A percentile compares a stretch with the other conserved stretches of the same genome.
These are phyloP conservation scores for Tetrahymena borealis DNA, from an alignment of 73 alveolate species.

Conservation along the genomic window DNA sequence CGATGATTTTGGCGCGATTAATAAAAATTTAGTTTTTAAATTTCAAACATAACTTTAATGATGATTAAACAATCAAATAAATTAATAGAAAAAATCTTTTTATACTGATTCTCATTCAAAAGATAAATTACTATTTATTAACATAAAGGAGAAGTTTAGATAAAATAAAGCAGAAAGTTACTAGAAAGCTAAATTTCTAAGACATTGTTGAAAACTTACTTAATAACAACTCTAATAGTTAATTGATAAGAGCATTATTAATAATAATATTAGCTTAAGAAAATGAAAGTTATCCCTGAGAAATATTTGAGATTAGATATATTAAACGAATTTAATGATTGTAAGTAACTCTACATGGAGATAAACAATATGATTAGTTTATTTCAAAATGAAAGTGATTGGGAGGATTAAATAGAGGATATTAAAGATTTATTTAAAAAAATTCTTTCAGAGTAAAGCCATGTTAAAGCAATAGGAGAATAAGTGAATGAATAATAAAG, in stretches of 20 bases:
- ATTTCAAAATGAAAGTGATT: not conserved
- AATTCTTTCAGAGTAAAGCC: not conserved
- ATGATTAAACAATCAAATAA: not conserved
- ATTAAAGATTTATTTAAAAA: not conserved
- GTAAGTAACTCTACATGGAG: not conserved
- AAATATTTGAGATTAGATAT: not conserved
- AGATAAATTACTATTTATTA: too few species aligned
- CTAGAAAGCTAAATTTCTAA: too few species aligned
- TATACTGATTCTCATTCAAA: too few species aligned
- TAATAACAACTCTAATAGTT: too few species aligned
- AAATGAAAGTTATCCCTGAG: not conserved
- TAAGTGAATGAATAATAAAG: not conserved
- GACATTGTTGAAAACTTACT: too few species aligned
- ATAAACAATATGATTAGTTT: not conserved
- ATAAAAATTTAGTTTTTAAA: not conserved
- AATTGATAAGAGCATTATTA: too few species aligned
- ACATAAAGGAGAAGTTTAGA: too few species aligned
- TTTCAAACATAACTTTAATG: not conserved
- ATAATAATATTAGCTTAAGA: too few species aligned
- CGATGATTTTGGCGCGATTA: not conserved
- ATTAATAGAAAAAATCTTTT: too few species aligned
- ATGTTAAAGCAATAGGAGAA: not conserved
- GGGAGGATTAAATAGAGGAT: not conserved
- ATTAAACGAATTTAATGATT: not conserved
- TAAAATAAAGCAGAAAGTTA: too few species aligned